These are phyloP conservation scores for Arthrobotrys entomopaga DNA, from an alignment of 2,329 filamentous ascomycete genomes.

Conservation along the genomic window DNA sequence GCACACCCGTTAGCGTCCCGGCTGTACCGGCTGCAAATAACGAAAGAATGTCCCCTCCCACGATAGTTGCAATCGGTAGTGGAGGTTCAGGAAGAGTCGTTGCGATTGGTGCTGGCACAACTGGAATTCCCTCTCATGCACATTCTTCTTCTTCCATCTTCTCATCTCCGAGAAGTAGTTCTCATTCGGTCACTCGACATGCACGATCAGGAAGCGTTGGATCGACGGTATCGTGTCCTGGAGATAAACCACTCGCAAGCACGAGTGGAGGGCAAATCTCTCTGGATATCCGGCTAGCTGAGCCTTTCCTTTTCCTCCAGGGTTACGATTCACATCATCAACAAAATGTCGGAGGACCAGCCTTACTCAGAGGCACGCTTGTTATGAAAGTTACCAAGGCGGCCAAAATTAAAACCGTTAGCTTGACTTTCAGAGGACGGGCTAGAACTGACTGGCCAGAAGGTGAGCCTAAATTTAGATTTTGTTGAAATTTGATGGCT, in stretches of 20 bases:
- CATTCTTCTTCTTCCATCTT: conserved; percentile 38
- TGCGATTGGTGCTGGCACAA: conserved; percentile 57
- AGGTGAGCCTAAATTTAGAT: conserved; percentile 64
- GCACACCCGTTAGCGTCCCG: conserved; percentile 27
- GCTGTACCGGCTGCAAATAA: conserved; percentile 36
- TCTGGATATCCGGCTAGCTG: conserved; percentile 78
- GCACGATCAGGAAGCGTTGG: conserved; percentile 43
- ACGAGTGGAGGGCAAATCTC: conserved; percentile 74
- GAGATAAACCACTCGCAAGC: conserved; percentile 77
- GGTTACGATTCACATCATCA: conserved; percentile 75
- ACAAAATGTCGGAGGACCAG: conserved; percentile 72
- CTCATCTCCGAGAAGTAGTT: conserved; percentile 46
- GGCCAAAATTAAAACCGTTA: conserved; percentile 90
- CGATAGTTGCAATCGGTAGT: conserved; percentile 55
- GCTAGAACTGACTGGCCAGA: conserved; percentile 96
- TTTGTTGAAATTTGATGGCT: conserved; percentile 8
- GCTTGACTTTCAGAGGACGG: conserved; percentile 83
- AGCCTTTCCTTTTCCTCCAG: conserved; percentile 81
- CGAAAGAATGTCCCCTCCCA: conserved; percentile 49
- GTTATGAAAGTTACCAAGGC: conserved; percentile 85
- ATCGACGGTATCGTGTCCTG: conserved; percentile 44
- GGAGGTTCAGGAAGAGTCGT: conserved; percentile 56
- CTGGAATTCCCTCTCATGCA: conserved; percentile 58
- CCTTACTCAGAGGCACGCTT: conserved; percentile 84
- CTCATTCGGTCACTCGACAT: conserved; percentile 43